phyloP scores from a whole-genome alignment of 345 rosid species.

The Zanthoxylum bungeanum region DNA sequence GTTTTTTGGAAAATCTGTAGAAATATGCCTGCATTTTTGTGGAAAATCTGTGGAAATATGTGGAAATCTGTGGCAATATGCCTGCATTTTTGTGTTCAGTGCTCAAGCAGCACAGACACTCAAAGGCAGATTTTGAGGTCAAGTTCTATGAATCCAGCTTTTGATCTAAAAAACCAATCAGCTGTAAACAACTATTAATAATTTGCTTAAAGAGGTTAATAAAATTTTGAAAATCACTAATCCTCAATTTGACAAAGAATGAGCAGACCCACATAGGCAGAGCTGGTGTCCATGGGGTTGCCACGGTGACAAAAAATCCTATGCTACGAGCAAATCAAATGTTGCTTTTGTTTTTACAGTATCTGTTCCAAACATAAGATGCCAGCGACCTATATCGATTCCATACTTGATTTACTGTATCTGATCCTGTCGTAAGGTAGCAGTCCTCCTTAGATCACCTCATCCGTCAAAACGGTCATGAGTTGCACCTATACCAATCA shows the following conservation, averaged over 20 bases:
- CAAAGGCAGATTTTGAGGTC: background rate
- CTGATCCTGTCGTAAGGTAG: too few species aligned
- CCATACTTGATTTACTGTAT: background rate
- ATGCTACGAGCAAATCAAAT: slow-evolving; percentile 10
- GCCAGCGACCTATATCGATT: too few species aligned
- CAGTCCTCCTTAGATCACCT: too few species aligned
- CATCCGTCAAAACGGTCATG: too few species aligned
- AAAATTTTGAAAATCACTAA: background rate
- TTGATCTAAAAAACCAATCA: background rate
- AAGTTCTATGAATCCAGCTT: background rate
- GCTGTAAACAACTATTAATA: background rate
- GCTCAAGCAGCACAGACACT: background rate
- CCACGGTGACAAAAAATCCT: background rate
- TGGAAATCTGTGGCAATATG: too few species aligned
- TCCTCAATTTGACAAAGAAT: background rate
- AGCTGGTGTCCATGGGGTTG: background rate
- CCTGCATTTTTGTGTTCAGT: background rate
- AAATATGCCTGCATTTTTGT: background rate
- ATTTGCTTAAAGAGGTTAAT: background rate
- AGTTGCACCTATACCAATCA: too few species aligned
- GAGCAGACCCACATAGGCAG: background rate
- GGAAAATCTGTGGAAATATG: background rate
- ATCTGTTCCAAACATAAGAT: background rate
- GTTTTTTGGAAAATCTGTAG: too few species aligned
- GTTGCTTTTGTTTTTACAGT: background rate